A percentile compares a stretch with the other conserved stretches of the same genome.
phyloP scores from a whole-genome alignment of 139 green algal species.

The Zygnema cylindricum region DNA sequence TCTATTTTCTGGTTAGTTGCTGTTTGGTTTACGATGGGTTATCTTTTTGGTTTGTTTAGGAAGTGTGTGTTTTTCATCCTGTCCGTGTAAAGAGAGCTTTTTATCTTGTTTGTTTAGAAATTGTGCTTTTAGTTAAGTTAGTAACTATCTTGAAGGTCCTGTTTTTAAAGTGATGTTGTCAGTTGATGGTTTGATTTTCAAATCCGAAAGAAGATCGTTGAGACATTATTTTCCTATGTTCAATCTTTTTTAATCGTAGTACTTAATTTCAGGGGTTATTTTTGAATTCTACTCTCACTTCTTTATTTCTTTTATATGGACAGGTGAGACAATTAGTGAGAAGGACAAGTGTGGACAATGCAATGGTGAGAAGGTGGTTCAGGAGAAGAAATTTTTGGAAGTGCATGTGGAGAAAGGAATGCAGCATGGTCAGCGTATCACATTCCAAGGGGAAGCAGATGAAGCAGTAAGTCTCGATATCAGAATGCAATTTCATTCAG shows the following conservation, averaged over 20 bases:
- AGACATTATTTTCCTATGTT: neutral
- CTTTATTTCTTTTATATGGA: neutral
- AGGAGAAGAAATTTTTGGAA: constrained; percentile 90
- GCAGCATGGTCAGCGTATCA: constrained; percentile 85
- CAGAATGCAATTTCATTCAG: too few species aligned
- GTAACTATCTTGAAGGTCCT: too few species aligned
- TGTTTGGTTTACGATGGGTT: too few species aligned
- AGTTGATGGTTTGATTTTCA: too few species aligned
- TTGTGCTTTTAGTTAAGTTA: too few species aligned
- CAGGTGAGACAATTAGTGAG: constrained; percentile 62
- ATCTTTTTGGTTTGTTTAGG: neutral
- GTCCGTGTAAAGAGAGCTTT: neutral
- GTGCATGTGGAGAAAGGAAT: constrained; percentile 94
- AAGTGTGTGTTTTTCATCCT: neutral
- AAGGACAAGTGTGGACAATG: constrained; percentile 81
- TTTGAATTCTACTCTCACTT: neutral
- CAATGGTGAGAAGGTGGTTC: constrained; percentile 66
- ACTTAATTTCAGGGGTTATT: constrained; percentile 1
- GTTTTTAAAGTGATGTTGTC: too few species aligned
- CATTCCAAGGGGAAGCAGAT: constrained; percentile 91
- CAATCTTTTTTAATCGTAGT: neutral
- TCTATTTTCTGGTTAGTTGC: too few species aligned
- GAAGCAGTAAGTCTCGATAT: constrained; percentile 59
- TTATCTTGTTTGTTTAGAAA: too few species aligned
- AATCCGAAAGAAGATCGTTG: neutral